Percentiles rank a stretch among this genome's conserved stretches.
Conservation (phyloP, 1,284 basidiomycete species). For the Inonotus hispidus region DNA sequence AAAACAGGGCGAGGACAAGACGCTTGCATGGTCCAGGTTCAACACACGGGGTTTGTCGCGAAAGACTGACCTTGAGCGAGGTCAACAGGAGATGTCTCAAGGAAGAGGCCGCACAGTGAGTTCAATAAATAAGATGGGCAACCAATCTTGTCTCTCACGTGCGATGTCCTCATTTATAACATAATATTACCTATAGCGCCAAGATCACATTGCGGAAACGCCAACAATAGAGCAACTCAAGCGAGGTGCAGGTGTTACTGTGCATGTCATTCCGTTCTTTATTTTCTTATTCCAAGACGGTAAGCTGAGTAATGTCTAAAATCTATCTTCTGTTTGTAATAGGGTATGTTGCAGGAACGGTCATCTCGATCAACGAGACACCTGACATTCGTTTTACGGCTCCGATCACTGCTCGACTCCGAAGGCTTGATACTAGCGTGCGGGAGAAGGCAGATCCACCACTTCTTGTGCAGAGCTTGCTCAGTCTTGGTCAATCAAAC, state of each 20-base stretch:
- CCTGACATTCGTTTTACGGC: conserved; percentile 43
- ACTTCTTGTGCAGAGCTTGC: conserved; percentile 52
- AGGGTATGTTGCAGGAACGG: conserved; percentile 39
- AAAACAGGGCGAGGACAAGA: conserved; percentile 24
- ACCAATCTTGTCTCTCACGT: background rate
- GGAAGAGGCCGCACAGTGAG: background rate
- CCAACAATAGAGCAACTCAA: conserved; percentile 47
- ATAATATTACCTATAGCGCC: background rate
- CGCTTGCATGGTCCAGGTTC: conserved; percentile 25
- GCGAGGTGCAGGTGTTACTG: conserved; percentile 53
- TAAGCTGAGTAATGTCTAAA: conserved; percentile 23
- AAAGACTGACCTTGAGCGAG: conserved; percentile 5
- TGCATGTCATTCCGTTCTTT: conserved; percentile 54
- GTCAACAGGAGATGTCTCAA: background rate
- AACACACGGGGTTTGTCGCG: too few species aligned
- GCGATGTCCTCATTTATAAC: background rate
- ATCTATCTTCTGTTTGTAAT: background rate
- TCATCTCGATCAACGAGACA: conserved; percentile 52
- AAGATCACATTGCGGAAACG: conserved; percentile 27
- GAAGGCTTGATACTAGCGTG: conserved; percentile 51
- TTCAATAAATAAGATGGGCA: background rate
- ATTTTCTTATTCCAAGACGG: conserved; percentile 63
- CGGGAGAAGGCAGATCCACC: conserved; percentile 56
- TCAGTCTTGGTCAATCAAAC: conserved; percentile 52
- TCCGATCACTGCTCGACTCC: conserved; percentile 51